Evolutionary conservation across 768 basidiomycete species (phyloP), one percentile per base, ranked within the genome.

Genomic region (Trametes maxima): DNA sequence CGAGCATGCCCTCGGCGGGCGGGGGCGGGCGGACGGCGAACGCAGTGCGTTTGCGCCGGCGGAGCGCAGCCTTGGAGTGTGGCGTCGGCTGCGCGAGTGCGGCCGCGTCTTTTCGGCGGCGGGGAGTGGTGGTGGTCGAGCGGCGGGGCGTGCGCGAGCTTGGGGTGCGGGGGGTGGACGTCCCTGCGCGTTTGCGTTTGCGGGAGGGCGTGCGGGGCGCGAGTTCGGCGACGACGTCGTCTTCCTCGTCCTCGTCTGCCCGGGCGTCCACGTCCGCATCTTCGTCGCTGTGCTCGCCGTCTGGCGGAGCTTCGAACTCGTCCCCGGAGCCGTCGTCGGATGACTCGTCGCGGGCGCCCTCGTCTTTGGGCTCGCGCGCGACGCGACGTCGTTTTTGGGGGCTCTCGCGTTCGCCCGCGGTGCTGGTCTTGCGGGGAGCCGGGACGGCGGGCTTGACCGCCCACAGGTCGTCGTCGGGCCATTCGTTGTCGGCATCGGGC

Each of bases 51-150:
- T 69, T 72, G 24, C 86, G 82, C 40, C 79, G 77, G 28, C 77
- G 77, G 11, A 90, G 75, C 10, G 84, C 84, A 14, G 84, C 86
- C 70, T 90, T 90, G 36, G 90, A 90, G 69, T 88, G 88, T 5
- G 90, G 89, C 0, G 90, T 92, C 10, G 88, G 87, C 25, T 85
- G 83, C 3, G 80, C 87, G 21, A 83, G 72, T 67, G 71, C 63
- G 76, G 74, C 42, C 75, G 74, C 28, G 77, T 52, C 40, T 5
- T 16, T 16, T 10, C 49, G 49, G 1, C 35, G 12, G 39, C 50
- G 22, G 60, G 59, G 12, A 52, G 47, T 36, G 53, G 60, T 7
- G 60, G 67, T 17, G 71, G 61, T 3, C 63, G 60, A 13, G 25
- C 25, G 47, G 16, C 51, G 36, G 1, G 51, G 51, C 1, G 51